phyloP scores from a whole-genome alignment of 805 yeast genomes.

The Hagleromyces aurorensis region DNA sequence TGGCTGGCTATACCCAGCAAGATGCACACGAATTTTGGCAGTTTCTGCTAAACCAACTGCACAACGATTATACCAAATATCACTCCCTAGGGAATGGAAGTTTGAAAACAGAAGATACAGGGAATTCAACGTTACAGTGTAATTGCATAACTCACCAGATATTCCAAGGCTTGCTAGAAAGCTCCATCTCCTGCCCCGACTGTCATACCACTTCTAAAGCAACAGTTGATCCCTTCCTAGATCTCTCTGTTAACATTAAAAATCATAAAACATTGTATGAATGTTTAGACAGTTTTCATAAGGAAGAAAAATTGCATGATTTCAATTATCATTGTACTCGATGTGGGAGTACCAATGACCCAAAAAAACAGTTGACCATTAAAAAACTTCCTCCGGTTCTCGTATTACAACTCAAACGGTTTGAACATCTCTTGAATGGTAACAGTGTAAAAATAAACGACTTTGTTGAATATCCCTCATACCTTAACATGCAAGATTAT shows the following conservation, averaged over 20 bases:
- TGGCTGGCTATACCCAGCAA: slow-evolving; percentile 95
- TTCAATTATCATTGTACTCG: slow-evolving; percentile 59
- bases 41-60: slow-evolving; percentile 79
- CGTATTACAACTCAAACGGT: slow-evolving; percentile 75
- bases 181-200: slow-evolving; percentile 64
- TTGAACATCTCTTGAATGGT: slow-evolving; percentile 36
- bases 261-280: slow-evolving; percentile 41
- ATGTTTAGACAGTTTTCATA: slow-evolving; percentile 72
- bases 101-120: slow-evolving; percentile 6
- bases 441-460: slow-evolving; percentile 64
- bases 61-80: slow-evolving; percentile 32
- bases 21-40: slow-evolving; percentile 99
- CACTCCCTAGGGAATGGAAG: slow-evolving; percentile 10
- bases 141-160: slow-evolving; percentile 74
- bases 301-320: slow-evolving; percentile 62
- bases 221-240: slow-evolving; percentile 85
- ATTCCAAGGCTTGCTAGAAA: slow-evolving; percentile 76
- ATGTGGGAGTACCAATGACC: slow-evolving; percentile 57
- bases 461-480: slow-evolving; percentile 63
- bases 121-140: slow-evolving; percentile 35
- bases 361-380: slow-evolving; percentile 64
- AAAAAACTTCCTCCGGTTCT: slow-evolving; percentile 68
- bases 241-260: slow-evolving; percentile 71
- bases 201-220: slow-evolving; percentile 55
- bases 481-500: slow-evolving; percentile 64